These are phyloP conservation scores for Cyberlindnera bimundalis DNA, from an alignment of 805 yeast species.

Conservation along the genomic window DNA sequence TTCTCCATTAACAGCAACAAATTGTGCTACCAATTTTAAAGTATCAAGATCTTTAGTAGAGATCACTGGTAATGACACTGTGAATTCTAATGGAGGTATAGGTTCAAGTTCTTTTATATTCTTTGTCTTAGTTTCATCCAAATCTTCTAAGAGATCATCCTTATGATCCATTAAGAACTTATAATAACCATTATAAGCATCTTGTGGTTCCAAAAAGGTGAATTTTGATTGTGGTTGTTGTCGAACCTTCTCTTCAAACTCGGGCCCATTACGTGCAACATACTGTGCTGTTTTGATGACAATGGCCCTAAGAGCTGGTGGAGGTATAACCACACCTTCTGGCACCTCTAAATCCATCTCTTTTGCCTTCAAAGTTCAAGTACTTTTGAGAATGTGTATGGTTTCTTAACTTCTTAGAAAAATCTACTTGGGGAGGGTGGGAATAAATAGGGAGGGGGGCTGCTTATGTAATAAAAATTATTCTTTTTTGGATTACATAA, in stretches of 20 bases:
- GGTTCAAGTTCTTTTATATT: slow-evolving; percentile 2
- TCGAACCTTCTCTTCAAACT: slow-evolving; percentile 58
- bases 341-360: slow-evolving; percentile 30
- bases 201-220: slow-evolving; percentile 53
- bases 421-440: too few relatives aligned
- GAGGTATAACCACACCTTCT: slow-evolving; percentile 49
- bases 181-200: slow-evolving; percentile 60
- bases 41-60: slow-evolving; percentile 64
- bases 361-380: too few relatives aligned
- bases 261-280: slow-evolving; percentile 62
- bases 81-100: slow-evolving; percentile 12
- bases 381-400: not conserved
- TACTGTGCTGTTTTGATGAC: slow-evolving; percentile 73
- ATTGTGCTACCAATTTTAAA: slow-evolving; percentile 69
- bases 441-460: too few relatives aligned
- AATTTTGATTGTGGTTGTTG: slow-evolving; percentile 52
- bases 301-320: slow-evolving; percentile 44
- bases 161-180: slow-evolving; percentile 39
- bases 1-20: slow-evolving; percentile 58
- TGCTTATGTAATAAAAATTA: not conserved
- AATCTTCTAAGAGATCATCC: slow-evolving; percentile 18
- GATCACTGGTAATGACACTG: slow-evolving; percentile 33
- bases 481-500: not conserved
- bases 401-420: too few relatives aligned
- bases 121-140: slow-evolving; percentile 4